Base-by-base conservation (phyloP, 2,329 filamentous ascomycete genomes). In the Fonsecaea multimorphosa region DNA sequence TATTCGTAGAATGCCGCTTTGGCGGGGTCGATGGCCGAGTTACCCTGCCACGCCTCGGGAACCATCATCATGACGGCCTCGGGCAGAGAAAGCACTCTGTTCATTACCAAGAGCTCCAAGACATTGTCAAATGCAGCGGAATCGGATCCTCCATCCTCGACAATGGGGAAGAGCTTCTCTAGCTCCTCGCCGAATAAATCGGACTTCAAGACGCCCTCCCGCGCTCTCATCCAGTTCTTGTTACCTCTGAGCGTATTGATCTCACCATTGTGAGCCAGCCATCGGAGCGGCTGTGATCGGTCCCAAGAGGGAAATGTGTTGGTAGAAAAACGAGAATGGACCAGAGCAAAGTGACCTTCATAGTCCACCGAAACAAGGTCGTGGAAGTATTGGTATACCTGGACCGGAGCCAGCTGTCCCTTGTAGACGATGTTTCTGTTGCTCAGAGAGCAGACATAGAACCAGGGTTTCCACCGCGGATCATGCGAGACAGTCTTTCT, bases 371-470 rank as follows among this genome's bases (percentile, higher is more conserved):
- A 96, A 72, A 97, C 91, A 77, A 98, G 82, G 82, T 98, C 94
- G 79, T 97, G 92, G 81, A 96, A 98, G 83, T 98, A 98, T 77
- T 96, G 91, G 82, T 98, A 98, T 59, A 98, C 94, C 83, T 98
- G 94, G 32, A 94, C 88, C 27, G 94, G 94, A 52, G 94, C 91
- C 71, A 98, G 85, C 79, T 98, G 95, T 70, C 94, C 94, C 86
- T 98, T 98, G 86, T 98, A 98, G 67, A 98, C 92, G 81, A 98
- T 98, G 83, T 98, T 98, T 82, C 93, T 93, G 88, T 97, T 97
- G 79, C 89, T 95, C 72, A 98, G 83, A 57, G 93, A 97, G 85
- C 94, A 98, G 65, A 98, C 85, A 79, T 98, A 98, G 85, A 98
- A 98, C 94, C 94, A 98, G 80, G 97, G 97, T 80, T 96, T 92